Base-by-base conservation (phyloP, 306 rosid genomes). In the Cucurbita argyrosperma region DNA sequence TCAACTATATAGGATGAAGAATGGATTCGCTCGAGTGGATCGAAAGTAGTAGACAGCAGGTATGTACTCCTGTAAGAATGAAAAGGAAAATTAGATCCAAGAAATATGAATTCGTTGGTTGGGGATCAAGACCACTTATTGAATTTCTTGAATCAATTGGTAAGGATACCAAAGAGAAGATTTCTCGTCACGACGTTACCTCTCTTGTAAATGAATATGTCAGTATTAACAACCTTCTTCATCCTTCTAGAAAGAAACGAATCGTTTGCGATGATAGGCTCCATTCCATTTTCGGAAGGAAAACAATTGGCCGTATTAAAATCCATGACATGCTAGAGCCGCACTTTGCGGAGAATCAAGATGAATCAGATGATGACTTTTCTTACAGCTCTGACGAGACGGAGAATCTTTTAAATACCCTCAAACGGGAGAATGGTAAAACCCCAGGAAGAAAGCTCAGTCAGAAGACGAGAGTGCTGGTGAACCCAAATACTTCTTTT, bases 121-220 rank as follows among this genome's bases (percentile, higher is more conserved):
- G 96, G 98, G 96, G 92, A 4, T 92, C 98, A 4, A 82, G 77
- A 23, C 75, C 76, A 11, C 85, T 92, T 12, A 81, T 90, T 43
- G 76, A 74, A 39, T 92, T 88, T 80, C 89, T 92, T 26, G 56
- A 80, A 49, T 87, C 88, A 30, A 83, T 92, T 40, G 98, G 90
- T 46, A 82, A 74, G 58, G 91, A 88, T 70, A 83, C 90, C 0
- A 63, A 76, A 50, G 57, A 30, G 26, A 76, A 76, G 68, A 75
- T 90, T 74, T 72, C 89, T 45, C 98, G 87, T 54, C 58, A 64
- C 67, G 90, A 88, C 39, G 88, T 86, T 42, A 76, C 86, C 45
- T 21, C 80, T 30, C 81, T 92, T 69, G 42, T 92, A 59, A 82
- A 70, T 54, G 87, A 87, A 5, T 92, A 92, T 46, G 90, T 84